Base-by-base conservation (phyloP, 208 protist species). In the Trypanosoma theileri region DNA sequence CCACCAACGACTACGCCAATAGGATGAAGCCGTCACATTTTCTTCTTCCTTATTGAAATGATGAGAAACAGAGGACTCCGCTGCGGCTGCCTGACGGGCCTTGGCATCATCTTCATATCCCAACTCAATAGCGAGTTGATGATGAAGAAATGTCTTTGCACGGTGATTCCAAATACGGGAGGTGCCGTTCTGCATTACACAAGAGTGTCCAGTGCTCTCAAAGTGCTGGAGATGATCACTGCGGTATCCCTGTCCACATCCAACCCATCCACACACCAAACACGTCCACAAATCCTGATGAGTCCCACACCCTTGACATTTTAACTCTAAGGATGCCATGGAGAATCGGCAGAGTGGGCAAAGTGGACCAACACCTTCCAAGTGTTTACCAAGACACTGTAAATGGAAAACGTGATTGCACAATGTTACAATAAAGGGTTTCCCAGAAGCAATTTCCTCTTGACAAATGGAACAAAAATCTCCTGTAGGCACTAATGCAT, bases 331-430 rank as follows among this genome's bases (percentile, higher is more conserved):
- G 22, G 86, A 82, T 50, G 77, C 81, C 50, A 95, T 73, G 3
- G 81, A 84, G 71, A 95, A 92, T 52, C 89, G 89, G 60, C 89
- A 95, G 10, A 93, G 79, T 14, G 89, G 89, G 74, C 89, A 95
- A 51, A 81, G 79, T 40, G 78, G 66, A 12, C 80, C 73, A 11
- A 59, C 68, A 50, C 66, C 64, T 2, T 80, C 69, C 13, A 80
- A 70, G 22, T 90, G 81, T 58, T 81, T 71, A 35, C 74, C 67
- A 60, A 89, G 89, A 73, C 89, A 95, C 31, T 52, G 35, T 0
- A 91, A 61, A 55, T 95, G 86, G 60, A 93, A 95, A 28, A 68
- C 45, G 70, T 95, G 89, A 45, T 84, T 72, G 58, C 89, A 95
- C 21, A 93, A 70, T 42, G 86, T 92, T 52, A 85, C 74, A 40